A percentile compares a stretch with the other conserved stretches of the same genome.
Conservation (phyloP, 139 green algal genomes). For the Closterium sp. region DNA sequence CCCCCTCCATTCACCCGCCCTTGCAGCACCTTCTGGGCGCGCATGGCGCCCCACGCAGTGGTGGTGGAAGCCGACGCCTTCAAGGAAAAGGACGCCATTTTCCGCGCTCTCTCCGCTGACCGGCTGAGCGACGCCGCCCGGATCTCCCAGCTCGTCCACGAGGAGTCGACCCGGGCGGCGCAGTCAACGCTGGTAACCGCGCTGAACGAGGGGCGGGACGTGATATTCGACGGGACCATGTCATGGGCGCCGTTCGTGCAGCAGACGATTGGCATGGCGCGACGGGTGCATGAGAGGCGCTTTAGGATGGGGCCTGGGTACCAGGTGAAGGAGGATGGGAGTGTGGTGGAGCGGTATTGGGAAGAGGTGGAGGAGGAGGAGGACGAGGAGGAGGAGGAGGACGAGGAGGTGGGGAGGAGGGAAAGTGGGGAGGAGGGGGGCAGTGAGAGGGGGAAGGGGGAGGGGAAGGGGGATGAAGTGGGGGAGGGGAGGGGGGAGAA, state of each 20-base stretch:
- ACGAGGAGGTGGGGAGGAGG: not conserved
- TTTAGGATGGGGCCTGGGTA: constrained; percentile 36
- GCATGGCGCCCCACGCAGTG: not conserved
- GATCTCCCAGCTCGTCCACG: constrained; percentile 22
- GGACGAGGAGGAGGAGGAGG: not conserved
- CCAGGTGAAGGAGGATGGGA: constrained; percentile 1
- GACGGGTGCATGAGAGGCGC: constrained; percentile 8
- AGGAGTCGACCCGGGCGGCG: constrained; percentile 21
- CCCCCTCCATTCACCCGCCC: not conserved
- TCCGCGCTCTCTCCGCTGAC: constrained; percentile 4
- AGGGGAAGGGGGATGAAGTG: not conserved
- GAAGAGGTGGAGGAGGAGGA: constrained; percentile 6
- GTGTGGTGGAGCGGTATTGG: constrained; percentile 30
- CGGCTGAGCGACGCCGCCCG: not conserved
- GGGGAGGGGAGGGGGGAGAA: not conserved
- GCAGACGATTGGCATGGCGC: constrained; percentile 36
- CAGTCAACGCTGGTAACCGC: constrained; percentile 36
- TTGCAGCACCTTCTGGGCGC: not conserved
- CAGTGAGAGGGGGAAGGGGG: not conserved
- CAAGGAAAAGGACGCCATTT: constrained; percentile 41
- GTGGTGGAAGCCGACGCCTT: constrained; percentile 35
- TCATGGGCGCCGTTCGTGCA: constrained; percentile 41
- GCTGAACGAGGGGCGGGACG: constrained; percentile 41
- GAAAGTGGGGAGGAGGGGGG: not conserved
- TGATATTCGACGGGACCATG: constrained; percentile 52